Conservation (phyloP, 1,284 basidiomycete species). For the Trichosporon sp. region DNA sequence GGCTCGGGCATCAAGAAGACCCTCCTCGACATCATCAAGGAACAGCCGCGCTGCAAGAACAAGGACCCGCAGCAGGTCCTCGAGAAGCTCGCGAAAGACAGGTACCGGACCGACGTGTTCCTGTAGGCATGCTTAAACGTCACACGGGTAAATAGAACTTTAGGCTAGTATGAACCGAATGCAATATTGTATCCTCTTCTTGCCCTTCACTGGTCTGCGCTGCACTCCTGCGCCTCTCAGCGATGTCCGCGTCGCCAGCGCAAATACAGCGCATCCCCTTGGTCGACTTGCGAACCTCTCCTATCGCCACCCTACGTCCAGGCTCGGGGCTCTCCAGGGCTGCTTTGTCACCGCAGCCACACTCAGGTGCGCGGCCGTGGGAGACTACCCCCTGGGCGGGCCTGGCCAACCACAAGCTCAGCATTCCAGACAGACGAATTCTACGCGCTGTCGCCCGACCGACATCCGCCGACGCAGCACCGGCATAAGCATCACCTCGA, state of each 20-base stretch:
- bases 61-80: slow-evolving; percentile 6
- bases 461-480: background rate
- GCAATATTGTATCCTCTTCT: background rate
- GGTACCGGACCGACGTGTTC: slow-evolving; percentile 18
- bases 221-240: background rate
- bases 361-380: background rate
- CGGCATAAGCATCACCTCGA: background rate
- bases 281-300: background rate
- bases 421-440: background rate
- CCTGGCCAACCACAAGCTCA: background rate
- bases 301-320: background rate
- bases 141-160: background rate
- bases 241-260: no score
- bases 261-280: background rate
- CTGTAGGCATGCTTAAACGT: background rate
- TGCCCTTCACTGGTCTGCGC: no score
- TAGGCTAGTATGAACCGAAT: background rate
- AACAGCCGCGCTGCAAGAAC: background rate
- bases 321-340: background rate
- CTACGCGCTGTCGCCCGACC: background rate
- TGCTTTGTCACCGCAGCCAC: background rate
- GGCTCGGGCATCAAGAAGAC: slow-evolving; percentile 15
- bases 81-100: slow-evolving; percentile 8
- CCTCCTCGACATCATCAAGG: slow-evolving; percentile 15
- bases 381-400: background rate